Evolutionary conservation across 2,329 filamentous ascomycete genomes (phyloP).

Genomic region (Nannizziopsis arthrosporioides): DNA sequence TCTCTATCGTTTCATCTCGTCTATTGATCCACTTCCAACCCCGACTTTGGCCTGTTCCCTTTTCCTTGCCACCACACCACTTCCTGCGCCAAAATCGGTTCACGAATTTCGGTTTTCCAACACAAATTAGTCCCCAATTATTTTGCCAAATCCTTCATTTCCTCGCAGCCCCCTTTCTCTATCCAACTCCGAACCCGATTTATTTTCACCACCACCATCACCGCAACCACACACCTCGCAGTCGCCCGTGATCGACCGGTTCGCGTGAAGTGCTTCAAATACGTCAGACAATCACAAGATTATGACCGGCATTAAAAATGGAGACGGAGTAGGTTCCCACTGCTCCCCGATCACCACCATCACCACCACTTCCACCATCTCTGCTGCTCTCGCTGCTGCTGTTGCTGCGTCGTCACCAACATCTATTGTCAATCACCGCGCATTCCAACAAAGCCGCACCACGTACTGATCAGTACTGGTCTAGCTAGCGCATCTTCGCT

Average conservation of each 20-base stretch:
- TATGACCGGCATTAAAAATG: not conserved
- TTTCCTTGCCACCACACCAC: slow-evolving; percentile 14
- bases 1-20: slow-evolving; percentile 12
- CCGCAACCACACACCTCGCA: not conserved
- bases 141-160: not conserved
- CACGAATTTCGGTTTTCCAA: not conserved
- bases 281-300: not conserved
- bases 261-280: not conserved
- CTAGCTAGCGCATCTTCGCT: too few species aligned
- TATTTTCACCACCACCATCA: not conserved
- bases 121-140: not conserved
- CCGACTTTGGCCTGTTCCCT: slow-evolving; percentile 12
- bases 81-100: not conserved
- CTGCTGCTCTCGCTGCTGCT: not conserved
- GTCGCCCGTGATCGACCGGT: too few species aligned
- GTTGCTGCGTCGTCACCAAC: slow-evolving; percentile 4
- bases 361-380: not conserved
- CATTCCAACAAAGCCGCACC: slow-evolving; percentile 1
- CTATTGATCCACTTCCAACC: not conserved
- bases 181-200: not conserved
- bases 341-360: not conserved
- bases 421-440: slow-evolving; percentile 11
- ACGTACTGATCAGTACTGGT: too few species aligned
- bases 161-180: not conserved
- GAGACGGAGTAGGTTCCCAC: not conserved